Conservation (phyloP, 805 yeast genomes). For the Starmerella lactis-condensi region DNA sequence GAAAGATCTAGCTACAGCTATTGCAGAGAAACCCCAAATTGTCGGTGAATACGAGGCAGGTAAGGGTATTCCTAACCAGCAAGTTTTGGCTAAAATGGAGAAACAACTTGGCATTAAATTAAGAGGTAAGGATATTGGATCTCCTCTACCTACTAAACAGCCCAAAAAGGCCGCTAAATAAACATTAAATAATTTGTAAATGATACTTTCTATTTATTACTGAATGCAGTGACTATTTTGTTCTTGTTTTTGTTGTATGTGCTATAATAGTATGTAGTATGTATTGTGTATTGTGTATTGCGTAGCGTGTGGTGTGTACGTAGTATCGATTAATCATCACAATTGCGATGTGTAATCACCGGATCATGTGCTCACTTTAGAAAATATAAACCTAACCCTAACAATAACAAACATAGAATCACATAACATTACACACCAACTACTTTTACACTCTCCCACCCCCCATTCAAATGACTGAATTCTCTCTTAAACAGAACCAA, state of each 20-base stretch:
- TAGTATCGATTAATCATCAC: too few species aligned
- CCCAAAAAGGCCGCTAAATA: slow-evolving; percentile 30
- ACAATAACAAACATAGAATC: too few species aligned
- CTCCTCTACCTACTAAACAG: slow-evolving; percentile 40
- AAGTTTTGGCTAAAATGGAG: slow-evolving; percentile 77
- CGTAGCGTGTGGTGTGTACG: too few species aligned
- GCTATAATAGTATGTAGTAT: too few species aligned
- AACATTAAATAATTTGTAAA: neutral
- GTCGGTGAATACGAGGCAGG: slow-evolving; percentile 95
- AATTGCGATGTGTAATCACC: too few species aligned
- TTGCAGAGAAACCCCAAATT: slow-evolving; percentile 89
- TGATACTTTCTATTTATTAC: neutral
- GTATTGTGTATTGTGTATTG: too few species aligned
- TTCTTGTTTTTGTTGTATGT: too few species aligned
- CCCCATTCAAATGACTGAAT: slow-evolving; percentile 13
- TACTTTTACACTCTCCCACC: too few species aligned
- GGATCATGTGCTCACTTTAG: too few species aligned
- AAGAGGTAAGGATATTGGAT: slow-evolving; percentile 90
- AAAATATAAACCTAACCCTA: too few species aligned
- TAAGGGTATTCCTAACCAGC: slow-evolving; percentile 92
- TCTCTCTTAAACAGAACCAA: slow-evolving; percentile 12
- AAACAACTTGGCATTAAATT: slow-evolving; percentile 85
- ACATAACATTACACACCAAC: too few species aligned
- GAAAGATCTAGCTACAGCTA: slow-evolving; percentile 87
- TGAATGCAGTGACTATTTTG: too few species aligned